Conservation (phyloP, 2,329 filamentous ascomycete genomes). For the Colletotrichum costaricense region DNA sequence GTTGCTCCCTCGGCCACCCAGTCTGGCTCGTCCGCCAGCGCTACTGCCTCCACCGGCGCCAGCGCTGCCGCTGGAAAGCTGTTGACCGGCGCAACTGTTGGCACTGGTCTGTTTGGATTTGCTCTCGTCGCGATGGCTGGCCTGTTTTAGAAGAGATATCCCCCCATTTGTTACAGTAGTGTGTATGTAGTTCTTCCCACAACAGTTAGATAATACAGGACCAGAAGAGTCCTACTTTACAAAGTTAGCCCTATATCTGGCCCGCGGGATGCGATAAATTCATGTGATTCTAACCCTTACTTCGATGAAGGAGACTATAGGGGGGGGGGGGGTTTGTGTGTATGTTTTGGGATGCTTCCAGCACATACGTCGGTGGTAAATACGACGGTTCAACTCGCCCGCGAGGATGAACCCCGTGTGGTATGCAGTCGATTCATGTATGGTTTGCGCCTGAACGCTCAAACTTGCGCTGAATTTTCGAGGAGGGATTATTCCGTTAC, state of each 20-base stretch:
- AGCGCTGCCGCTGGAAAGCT: not conserved
- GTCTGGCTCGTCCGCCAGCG: conserved; percentile 26
- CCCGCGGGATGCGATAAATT: not conserved
- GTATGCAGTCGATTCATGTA: too few species aligned
- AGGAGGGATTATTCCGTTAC: not conserved
- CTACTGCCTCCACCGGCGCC: conserved; percentile 1
- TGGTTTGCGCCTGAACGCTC: too few species aligned
- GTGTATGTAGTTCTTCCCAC: not conserved
- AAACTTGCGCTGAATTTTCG: not conserved
- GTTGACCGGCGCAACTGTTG: not conserved
- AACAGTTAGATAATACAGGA: not conserved
- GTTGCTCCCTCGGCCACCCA: conserved; percentile 11
- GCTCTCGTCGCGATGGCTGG: conserved; percentile 20
- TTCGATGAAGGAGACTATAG: too few species aligned
- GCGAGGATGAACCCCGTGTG: not conserved
- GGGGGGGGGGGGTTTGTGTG: too few species aligned
- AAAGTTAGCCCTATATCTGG: not conserved
- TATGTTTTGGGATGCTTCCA: not conserved
- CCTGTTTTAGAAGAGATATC: conserved; percentile 16
- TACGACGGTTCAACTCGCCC: not conserved
- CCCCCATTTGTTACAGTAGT: not conserved
- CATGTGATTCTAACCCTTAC: not conserved
- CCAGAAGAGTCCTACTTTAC: not conserved
- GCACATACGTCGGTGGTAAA: not conserved
- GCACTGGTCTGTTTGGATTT: conserved; percentile 25